Conservation (phyloP, 352 stramenopile species). For the Phytophthora capsici region DNA sequence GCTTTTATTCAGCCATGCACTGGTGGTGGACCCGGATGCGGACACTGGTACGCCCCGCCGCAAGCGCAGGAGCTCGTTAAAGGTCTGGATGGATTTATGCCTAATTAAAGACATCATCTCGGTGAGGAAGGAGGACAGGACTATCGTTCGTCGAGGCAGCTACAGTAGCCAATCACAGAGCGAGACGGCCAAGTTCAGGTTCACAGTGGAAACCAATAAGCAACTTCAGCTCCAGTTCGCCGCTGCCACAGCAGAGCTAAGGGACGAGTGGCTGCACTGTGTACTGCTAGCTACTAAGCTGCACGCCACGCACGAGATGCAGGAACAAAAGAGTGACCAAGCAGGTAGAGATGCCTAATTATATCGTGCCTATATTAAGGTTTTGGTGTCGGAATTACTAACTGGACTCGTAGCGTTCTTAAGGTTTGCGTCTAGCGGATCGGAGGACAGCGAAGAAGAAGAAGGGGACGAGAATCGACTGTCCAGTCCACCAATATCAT, state of each 20-base stretch:
- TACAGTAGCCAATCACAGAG: constrained; percentile 22
- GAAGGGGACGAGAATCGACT: constrained; percentile 24
- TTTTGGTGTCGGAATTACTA: background rate
- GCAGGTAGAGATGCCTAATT: constrained; percentile 6
- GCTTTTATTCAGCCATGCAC: constrained; percentile 52
- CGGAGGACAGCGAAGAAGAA: constrained; percentile 50
- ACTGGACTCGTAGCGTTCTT: constrained; percentile 43
- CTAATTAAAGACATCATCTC: constrained; percentile 38
- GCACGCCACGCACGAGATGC: constrained; percentile 10
- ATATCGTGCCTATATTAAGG: too few species aligned
- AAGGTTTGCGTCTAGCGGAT: constrained; percentile 59
- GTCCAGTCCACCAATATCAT: constrained; percentile 22
- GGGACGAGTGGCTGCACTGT: constrained; percentile 59
- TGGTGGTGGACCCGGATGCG: constrained; percentile 59
- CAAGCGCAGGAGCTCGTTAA: constrained; percentile 52
- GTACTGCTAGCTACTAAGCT: constrained; percentile 51
- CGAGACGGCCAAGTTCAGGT: constrained; percentile 31
- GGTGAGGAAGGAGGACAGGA: constrained; percentile 41
- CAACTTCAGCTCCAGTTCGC: constrained; percentile 46
- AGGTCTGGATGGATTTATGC: constrained; percentile 60
- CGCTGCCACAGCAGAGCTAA: constrained; percentile 32
- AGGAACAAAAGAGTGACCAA: constrained; percentile 5
- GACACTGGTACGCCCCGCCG: constrained; percentile 44
- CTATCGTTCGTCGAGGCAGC: constrained; percentile 23
- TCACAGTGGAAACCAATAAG: constrained; percentile 43